These are phyloP conservation scores for Vitis vinifera DNA, from an alignment of 164 flowering plant genomes.

Conservation along the genomic window DNA sequence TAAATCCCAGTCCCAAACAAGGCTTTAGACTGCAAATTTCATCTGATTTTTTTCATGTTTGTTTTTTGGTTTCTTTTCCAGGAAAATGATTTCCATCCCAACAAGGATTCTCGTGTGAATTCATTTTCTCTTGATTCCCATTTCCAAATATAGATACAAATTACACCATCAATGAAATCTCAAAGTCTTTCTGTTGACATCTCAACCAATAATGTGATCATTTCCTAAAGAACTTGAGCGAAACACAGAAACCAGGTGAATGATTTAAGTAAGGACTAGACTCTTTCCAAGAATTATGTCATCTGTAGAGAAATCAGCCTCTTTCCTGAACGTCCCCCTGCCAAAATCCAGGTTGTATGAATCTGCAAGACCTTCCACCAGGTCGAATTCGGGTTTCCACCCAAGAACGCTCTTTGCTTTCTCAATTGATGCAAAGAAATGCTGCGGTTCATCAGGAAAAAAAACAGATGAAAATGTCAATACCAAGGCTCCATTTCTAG, in stretches of 20 bases:
- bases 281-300: conserved; percentile 74
- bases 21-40: too few relatives aligned
- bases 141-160: neutral
- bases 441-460: conserved; percentile 49
- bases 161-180: too few relatives aligned
- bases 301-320: conserved; percentile 86
- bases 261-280: conserved; percentile 36
- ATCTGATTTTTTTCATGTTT: too few relatives aligned
- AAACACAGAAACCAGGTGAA: neutral
- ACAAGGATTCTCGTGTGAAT: neutral
- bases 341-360: conserved; percentile 93
- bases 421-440: conserved; percentile 94
- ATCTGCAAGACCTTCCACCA: conserved; percentile 83
- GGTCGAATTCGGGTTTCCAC: conserved; percentile 75
- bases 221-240: neutral
- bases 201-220: neutral
- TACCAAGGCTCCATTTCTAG: too few relatives aligned
- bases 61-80: neutral
- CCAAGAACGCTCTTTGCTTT: conserved; percentile 87
- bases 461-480: neutral
- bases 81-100: too few relatives aligned
- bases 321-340: conserved; percentile 88
- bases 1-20: too few relatives aligned
- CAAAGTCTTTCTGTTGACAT: too few relatives aligned
- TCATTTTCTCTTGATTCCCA: neutral